Evolutionary conservation across 768 basidiomycete species (phyloP), one percentile per base, ranked within the genome.

Genomic region (Fomitopsis pulvina): DNA sequence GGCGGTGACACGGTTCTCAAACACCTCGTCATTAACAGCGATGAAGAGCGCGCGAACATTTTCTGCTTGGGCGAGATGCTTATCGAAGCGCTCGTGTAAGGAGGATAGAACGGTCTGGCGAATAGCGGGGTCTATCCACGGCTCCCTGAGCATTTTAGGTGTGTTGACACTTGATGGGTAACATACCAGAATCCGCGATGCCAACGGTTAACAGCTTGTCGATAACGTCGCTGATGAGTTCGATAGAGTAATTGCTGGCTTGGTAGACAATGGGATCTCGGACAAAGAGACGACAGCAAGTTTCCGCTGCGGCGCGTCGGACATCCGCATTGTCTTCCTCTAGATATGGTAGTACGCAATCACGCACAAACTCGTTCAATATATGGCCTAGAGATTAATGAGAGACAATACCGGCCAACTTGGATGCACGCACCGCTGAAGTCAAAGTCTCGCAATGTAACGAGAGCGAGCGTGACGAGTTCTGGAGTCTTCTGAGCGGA

Each of bases 41-140:
- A 98, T 92, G 71, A 98, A 98, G 12, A 99, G 73, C 10, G 91
- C 94, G 12, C 94, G 81, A n/a, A 99, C 93, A 62, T 97, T 94
- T 68, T 98, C 96, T 0, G 95, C 93, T 67, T 98, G 96, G 2
- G 96, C 90, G 18, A 99, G 79, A 63, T 99, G 94, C 53, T 92
- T 89, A 64, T 99, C 96, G 57, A 99, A 98, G 20, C 91, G 83
- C 53, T 93, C 87, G 61, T 96, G 92, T 27, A 99, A 74, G 3
- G 85, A 84, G 1, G 81, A 78, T 18, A 99, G 75, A 0, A 98
- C 96, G 0, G 87, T 85, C 54, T 86, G 80, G 12, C 96, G 79
- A 53, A 98, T 98, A 21, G 70, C 73, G 1, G 90, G 71, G 60
- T 92, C 93, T 85, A 55, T 40, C 48, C 14, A 29, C 32, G 48